Base-by-base conservation (phyloP, 495 filamentous ascomycete genomes). In the Hypoxylon subgilvum region DNA sequence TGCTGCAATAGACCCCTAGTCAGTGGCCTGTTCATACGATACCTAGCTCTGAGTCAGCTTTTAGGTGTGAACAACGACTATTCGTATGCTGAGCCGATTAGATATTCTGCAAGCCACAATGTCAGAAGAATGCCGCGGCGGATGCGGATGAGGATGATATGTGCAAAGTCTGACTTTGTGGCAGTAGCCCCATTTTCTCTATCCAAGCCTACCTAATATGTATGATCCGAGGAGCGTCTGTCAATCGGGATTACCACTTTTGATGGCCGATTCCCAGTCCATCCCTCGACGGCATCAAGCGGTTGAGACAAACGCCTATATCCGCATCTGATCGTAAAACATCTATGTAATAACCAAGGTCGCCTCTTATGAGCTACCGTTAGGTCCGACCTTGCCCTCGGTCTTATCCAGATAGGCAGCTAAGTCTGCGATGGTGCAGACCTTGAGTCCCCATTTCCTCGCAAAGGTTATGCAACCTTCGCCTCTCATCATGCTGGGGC, bases 361-460 rank as follows among this genome's bases (percentile, higher is more conserved):
- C 23, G 23, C 13, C 25, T 6, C 4, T 34, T 22, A 64, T 6
- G 53, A 53, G 18, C 53, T 65, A 32, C 77, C 78, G 46, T 79
- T 80, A 1, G 70, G 49, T 28, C 51, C 57, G 16, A 75, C 50
- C 70, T 83, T 82, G 16, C 77, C 77, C 69, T 84, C 79, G 59
- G 73, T 79, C 77, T 81, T 83, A 74, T 96, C 88, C 41, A 97
- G 69, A 72, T 93, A 89, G 51, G 70, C 77, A 31, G 92, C 88
- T 74, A 98, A 74, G 70, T 90, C 91, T 69, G 92, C 92, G 74
- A 98, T 97, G 6, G 94, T 97, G 72, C 92, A 96, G 32, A 96
- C 91, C 76, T 87, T 92, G 57, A 97, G 74, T 7, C 91, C 92
- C 87, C 90, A 97, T 70, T 80, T 84, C 72, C 83, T 83, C 9